Evolutionary conservation across 2,329 filamentous ascomycete genomes (phyloP), one percentile per base, ranked within the genome.

Genomic region (Colletotrichum lindemuthianum): DNA sequence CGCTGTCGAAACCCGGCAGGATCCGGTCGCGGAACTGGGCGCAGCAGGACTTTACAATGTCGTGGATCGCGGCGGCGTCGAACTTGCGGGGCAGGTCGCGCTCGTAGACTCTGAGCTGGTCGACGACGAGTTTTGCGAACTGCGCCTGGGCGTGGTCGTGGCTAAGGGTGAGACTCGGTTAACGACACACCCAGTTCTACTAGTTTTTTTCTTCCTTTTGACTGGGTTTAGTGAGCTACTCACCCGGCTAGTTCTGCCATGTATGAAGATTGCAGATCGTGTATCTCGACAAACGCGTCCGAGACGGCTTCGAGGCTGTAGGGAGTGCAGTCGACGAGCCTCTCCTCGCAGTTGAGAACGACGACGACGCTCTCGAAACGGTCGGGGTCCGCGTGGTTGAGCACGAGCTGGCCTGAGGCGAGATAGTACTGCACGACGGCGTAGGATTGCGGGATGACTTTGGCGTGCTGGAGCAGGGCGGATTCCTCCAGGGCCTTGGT

Each of bases 81-180:
- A 58, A 39, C 33, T 34, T 58, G 12, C 54, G 54, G 5, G 16
- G 43, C 12, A 58, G 8, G 13, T 58, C 54, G 36, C 54, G 54
- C 8, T 41, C 34, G 8, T 24, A 39, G 16, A 49, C 16, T 36
- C 12, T 34, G 8, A 58, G 45, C n/a, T 58, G 54, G 4, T 58
- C 36, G 43, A 15, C 12, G 6, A 58, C 44, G n/a, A 58, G 54
- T 10, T 36, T 50, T 7, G 54, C 44, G 9, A 50, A 49, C 36
- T 43, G 36, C 5, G 45, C 44, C 15, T 50, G 36, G 10, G 54
- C 54, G 15, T 58, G 54, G 1, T 37, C 37, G 37, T 57, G 33
- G 10, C 24, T 8, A n/a, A 45, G 5, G 6, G 24, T 16, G 40
- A 43, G 15, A 43, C 40, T 15, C 13, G 15, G 40, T 12, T 6